A percentile compares a stretch with the other conserved stretches of the same genome.
phyloP scores from a whole-genome alignment of 2,329 filamentous ascomycete species.

The Ascochyta koolunga region DNA sequence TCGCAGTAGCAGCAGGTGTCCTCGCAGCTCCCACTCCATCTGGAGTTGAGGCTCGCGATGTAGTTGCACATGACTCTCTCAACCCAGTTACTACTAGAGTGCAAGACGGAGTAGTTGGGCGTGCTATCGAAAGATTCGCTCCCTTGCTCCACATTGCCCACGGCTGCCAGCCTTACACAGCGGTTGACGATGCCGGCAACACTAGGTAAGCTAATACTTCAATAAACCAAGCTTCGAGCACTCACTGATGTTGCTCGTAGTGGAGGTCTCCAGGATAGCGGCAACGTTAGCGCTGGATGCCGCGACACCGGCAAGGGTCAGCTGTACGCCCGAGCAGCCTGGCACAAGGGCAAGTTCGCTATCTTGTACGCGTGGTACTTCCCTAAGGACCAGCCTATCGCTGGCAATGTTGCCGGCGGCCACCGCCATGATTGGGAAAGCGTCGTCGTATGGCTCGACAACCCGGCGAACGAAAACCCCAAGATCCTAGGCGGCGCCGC shows the following conservation, averaged over 20 bases:
- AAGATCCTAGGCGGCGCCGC: slow-evolving; percentile 57
- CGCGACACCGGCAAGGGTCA: slow-evolving; percentile 52
- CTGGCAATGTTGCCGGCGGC: slow-evolving; percentile 48
- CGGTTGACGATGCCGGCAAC: slow-evolving; percentile 62
- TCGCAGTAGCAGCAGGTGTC: not conserved
- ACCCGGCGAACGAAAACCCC: slow-evolving; percentile 43
- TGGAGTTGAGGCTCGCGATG: slow-evolving; percentile 5
- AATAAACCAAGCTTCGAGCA: not conserved
- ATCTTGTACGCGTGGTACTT: slow-evolving; percentile 60
- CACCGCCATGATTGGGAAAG: slow-evolving; percentile 63
- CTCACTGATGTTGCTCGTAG: slow-evolving; percentile 29
- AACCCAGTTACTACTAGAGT: slow-evolving; percentile 60
- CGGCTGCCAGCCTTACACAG: slow-evolving; percentile 67
- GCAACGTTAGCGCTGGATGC: slow-evolving; percentile 49
- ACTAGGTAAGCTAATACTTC: slow-evolving; percentile 52
- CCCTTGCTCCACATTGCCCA: slow-evolving; percentile 60
- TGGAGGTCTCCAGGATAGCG: slow-evolving; percentile 51
- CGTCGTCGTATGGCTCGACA: slow-evolving; percentile 56
- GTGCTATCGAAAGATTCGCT: slow-evolving; percentile 60
- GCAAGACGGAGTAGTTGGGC: slow-evolving; percentile 53
- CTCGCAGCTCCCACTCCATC: slow-evolving; percentile 1
- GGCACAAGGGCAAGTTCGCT: slow-evolving; percentile 51
- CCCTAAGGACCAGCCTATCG: slow-evolving; percentile 53
- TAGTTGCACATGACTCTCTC: slow-evolving; percentile 52
- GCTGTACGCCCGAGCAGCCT: slow-evolving; percentile 54